Base-by-base conservation (phyloP, 2,329 filamentous ascomycete species). In the Nemania diffusa region DNA sequence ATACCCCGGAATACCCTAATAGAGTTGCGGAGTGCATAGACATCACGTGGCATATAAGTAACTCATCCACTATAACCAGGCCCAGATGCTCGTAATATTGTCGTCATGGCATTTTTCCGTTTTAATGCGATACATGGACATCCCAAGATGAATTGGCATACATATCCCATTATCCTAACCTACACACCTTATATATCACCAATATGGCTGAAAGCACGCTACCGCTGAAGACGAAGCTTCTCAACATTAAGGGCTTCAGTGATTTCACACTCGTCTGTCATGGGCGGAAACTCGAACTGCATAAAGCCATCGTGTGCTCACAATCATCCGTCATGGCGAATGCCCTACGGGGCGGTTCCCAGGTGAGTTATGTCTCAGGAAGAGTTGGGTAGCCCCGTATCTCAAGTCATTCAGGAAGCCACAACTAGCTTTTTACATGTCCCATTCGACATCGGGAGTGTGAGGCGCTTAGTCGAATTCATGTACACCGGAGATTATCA, bases 291-390 rank as follows among this genome's bases (percentile, higher is more conserved):
- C 53, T 53, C 17, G 26, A 26, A 8, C 22, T 58, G 11, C 61
- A 58, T 13, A 58, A 64, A 42, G 24, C 44, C 17, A 58, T 53
- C 46, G 13, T 64, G 15, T 57, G 46, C 44, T 26, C 27, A 11
- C 52, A 62, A 5, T 62, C 42, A 20, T 44, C 34, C 1, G 58
- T 62, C 26, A 62, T 55, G 26, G 50, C 32, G n/a, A 53, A 44
- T 34, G 27, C 27, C 26, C 13, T 53, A 32, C 24, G 58, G n/a
- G 26, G 7, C 11, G 15, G 50, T 44, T 42, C 20, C 26, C 13
- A 34, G 26, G 51, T 56, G 44, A 56, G 40, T 48, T 20, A 22
- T 5, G 15, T 22, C 8, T 15, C 22, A 17, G n/a, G n/a, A 15
- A 27, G 26, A 13, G 17, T 32, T 34, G 37, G 5, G 17, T 20